Conservation (phyloP, 495 filamentous ascomycete genomes). For the Talaromyces proteolyticus region DNA sequence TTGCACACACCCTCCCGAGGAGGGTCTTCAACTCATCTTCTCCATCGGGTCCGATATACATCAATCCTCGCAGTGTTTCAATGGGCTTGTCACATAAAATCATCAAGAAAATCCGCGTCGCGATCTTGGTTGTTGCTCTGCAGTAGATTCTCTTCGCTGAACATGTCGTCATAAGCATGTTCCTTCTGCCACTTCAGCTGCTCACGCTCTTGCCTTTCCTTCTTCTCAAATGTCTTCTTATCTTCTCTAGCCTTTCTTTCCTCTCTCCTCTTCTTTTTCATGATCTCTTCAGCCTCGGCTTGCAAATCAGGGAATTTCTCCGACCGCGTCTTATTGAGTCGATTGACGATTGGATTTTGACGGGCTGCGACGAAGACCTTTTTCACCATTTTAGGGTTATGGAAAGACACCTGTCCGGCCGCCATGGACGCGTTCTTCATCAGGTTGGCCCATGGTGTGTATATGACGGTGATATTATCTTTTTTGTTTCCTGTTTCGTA, state of each 20-base stretch:
- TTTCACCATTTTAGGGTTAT: constrained; percentile 80
- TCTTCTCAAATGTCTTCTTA: constrained; percentile 75
- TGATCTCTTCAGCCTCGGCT: constrained; percentile 69
- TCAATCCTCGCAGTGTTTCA: not conserved
- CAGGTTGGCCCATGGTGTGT: constrained; percentile 97
- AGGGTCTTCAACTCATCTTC: not conserved
- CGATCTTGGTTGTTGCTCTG: constrained; percentile 46
- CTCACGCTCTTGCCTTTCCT: constrained; percentile 68
- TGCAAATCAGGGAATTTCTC: constrained; percentile 79
- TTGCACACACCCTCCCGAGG: too few relatives aligned
- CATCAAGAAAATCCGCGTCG: constrained; percentile 42
- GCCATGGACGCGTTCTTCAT: constrained; percentile 97
- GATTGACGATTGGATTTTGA: constrained; percentile 87
- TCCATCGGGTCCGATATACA: not conserved
- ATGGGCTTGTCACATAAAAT: constrained; percentile 43
- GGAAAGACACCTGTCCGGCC: constrained; percentile 89
- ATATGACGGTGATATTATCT: constrained; percentile 93
- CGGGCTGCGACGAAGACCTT: constrained; percentile 68
- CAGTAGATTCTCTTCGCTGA: constrained; percentile 36
- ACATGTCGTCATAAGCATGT: constrained; percentile 84
- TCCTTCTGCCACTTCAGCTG: constrained; percentile 92
- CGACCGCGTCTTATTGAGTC: constrained; percentile 90
- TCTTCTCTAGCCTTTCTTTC: constrained; percentile 64
- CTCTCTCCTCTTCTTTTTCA: constrained; percentile 59
- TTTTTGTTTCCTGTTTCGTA: constrained; percentile 78